A percentile compares a stretch with the other conserved stretches of the same genome.
Evolutionary conservation across 148 eudicot species (phyloP).

Genomic region (Oxyria digyna): DNA sequence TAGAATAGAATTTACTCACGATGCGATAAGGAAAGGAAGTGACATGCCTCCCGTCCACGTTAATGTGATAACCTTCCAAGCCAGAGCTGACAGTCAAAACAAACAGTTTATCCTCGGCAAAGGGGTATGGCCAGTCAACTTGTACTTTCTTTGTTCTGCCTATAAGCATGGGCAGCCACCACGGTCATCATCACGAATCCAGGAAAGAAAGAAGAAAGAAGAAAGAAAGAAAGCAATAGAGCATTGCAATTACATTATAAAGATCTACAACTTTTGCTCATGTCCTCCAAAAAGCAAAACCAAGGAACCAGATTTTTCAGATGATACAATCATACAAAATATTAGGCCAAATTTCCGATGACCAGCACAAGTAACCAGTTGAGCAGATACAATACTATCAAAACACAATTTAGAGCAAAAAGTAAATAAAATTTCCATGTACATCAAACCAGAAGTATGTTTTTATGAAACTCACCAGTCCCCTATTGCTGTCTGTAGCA

Average conservation of each 20-base stretch:
- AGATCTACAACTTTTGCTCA: not conserved
- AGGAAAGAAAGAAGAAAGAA: slow-evolving; percentile 12
- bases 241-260: not conserved
- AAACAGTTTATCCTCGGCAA: slow-evolving; percentile 59
- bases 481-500: slow-evolving; percentile 97
- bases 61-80: slow-evolving; percentile 73
- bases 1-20: slow-evolving; percentile 29
- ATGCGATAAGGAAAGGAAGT: slow-evolving; percentile 71
- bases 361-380: not conserved
- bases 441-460: not conserved
- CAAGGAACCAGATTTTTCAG: not conserved
- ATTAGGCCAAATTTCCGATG: not conserved
- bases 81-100: slow-evolving; percentile 66
- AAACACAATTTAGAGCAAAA: not conserved
- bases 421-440: not conserved
- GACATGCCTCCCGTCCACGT: slow-evolving; percentile 71
- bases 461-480: slow-evolving; percentile 41
- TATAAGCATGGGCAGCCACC: slow-evolving; percentile 64
- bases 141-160: slow-evolving; percentile 41
- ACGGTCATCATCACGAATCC: slow-evolving; percentile 37
- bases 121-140: slow-evolving; percentile 64
- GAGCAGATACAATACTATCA: not conserved
- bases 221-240: not conserved
- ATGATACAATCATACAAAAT: not conserved
- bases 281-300: no score